Conservation (phyloP, 805 yeast species). For the Candida maesae region DNA sequence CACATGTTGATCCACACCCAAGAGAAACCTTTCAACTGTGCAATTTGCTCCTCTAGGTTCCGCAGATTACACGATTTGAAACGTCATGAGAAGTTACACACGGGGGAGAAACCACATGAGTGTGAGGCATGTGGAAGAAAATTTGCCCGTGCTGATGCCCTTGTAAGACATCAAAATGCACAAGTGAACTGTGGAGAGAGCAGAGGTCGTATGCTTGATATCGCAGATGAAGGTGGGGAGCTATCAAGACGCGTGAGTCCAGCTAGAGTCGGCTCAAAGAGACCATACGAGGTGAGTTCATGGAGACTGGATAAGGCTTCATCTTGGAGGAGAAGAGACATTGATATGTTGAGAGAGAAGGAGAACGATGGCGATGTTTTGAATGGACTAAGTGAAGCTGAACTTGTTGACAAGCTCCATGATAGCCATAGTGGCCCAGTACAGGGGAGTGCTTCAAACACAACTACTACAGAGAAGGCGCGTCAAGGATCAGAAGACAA, state of each 20-base stretch:
- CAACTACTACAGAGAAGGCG: no score
- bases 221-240: no score
- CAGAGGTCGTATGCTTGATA: constrained; percentile 11
- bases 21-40: constrained; percentile 60
- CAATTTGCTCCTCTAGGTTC: constrained; percentile 57
- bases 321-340: constrained; percentile 3
- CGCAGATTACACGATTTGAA: constrained; percentile 73
- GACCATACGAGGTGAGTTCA: neutral
- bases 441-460: no score
- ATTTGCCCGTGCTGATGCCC: constrained; percentile 75
- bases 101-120: constrained; percentile 67
- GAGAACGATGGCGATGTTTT: neutral
- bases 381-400: no score
- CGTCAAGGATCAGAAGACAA: neutral
- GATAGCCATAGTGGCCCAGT: no score
- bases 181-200: constrained; percentile 27
- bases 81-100: constrained; percentile 70
- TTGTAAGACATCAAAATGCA: constrained; percentile 60
- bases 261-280: neutral
- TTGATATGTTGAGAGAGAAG: neutral
- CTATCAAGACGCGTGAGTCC: neutral
- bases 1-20: constrained; percentile 67
- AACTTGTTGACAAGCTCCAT: no score
- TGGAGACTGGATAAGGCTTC: constrained; percentile 3
- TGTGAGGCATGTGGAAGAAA: constrained; percentile 59